Percentiles rank a stretch among this genome's conserved stretches.
Evolutionary conservation across 1,139 yeast species (phyloP).

Genomic region (Saccharomyces hybrid): DNA sequence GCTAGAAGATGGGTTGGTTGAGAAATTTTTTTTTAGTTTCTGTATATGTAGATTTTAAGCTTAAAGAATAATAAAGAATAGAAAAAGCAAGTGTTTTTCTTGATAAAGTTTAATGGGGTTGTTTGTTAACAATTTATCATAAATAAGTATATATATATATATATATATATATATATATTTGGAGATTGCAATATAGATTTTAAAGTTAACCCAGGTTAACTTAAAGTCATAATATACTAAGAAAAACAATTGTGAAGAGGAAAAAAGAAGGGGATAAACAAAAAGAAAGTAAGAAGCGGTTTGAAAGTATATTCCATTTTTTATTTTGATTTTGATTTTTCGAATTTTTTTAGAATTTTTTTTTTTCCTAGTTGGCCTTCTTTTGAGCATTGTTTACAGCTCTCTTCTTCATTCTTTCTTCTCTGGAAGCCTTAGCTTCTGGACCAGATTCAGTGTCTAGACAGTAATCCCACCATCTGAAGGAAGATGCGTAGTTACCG

Average conservation of each 20-base stretch:
- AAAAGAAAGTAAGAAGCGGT: background rate
- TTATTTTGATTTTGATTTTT: background rate
- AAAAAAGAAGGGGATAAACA: background rate
- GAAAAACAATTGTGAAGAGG: background rate
- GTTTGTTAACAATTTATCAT: background rate
- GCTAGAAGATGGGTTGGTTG: constrained; percentile 90
- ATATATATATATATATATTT: background rate
- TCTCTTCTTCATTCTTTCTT: too few relatives aligned
- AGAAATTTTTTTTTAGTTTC: background rate
- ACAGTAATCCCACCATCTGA: too few relatives aligned
- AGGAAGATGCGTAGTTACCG: too few relatives aligned
- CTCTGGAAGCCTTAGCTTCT: too few relatives aligned
- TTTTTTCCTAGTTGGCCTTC: too few relatives aligned
- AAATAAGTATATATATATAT: background rate
- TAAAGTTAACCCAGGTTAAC: background rate
- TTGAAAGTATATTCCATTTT: background rate
- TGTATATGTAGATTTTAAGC: background rate
- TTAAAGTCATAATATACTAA: background rate
- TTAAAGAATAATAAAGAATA: background rate
- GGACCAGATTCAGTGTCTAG: too few relatives aligned
- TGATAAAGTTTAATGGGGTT: background rate
- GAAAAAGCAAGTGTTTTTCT: background rate
- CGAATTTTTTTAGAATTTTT: background rate
- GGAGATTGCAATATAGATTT: background rate
- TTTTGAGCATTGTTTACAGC: too few relatives aligned